phyloP scores from a whole-genome alignment of 2,329 filamentous ascomycete genomes.

The Aureobasidium pullulans region DNA sequence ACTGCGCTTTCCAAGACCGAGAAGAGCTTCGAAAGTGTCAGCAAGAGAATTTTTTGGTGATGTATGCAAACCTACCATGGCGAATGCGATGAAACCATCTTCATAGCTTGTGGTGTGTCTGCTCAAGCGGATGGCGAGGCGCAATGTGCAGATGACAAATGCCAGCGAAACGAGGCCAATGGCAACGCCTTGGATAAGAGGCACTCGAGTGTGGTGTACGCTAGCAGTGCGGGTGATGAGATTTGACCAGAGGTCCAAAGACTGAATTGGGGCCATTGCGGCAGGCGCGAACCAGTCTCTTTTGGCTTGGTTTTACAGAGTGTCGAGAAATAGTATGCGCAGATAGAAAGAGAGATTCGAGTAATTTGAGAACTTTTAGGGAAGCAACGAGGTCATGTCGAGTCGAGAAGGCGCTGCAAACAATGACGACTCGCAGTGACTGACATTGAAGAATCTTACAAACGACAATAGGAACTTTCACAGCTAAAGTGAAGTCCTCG shows the following conservation, averaged over 20 bases:
- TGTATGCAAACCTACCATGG: neutral
- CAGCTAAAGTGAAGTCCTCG: neutral
- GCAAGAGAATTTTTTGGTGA: neutral
- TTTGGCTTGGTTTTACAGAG: neutral
- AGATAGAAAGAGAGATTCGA: neutral
- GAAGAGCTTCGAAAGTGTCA: conserved; percentile 1
- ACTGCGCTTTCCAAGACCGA: conserved; percentile 1
- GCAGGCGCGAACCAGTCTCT: neutral
- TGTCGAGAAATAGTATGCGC: neutral
- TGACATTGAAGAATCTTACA: neutral
- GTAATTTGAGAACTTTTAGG: neutral
- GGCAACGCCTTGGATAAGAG: conserved; percentile 4
- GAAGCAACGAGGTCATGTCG: neutral
- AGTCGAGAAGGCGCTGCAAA: conserved; percentile 12
- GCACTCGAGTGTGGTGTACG: neutral
- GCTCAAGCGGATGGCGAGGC: neutral
- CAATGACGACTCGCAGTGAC: neutral
- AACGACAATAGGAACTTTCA: neutral
- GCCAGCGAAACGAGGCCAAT: neutral
- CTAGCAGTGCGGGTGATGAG: neutral
- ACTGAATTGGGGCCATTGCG: neutral
- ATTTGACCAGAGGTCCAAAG: neutral
- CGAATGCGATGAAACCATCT: conserved; percentile 5
- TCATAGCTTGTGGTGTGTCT: conserved; percentile 3
- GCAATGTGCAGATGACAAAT: neutral